These are phyloP conservation scores for Eryngium alpinum DNA, from an alignment of 140 eudicot species.

Conservation along the genomic window DNA sequence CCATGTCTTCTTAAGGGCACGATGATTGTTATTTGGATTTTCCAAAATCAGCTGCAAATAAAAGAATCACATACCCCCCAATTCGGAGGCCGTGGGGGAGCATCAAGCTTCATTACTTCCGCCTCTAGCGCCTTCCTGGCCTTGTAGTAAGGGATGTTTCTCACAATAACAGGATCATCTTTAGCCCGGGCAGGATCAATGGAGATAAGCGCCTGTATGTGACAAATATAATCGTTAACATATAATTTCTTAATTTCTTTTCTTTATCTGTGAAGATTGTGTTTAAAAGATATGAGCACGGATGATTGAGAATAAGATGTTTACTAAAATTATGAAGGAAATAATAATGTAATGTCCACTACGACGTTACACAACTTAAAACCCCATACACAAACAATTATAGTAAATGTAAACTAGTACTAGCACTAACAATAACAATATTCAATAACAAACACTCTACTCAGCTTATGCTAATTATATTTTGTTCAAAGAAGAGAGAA, in stretches of 20 bases:
- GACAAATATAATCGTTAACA: constrained; percentile 13
- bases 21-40: constrained; percentile 8
- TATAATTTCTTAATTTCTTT: constrained; percentile 3
- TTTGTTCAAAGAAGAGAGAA: constrained; percentile 7
- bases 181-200: constrained; percentile 88
- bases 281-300: neutral
- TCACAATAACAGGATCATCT: constrained; percentile 76
- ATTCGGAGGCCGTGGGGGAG: constrained; percentile 91
- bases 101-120: constrained; percentile 85
- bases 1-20: neutral
- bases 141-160: constrained; percentile 67
- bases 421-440: neutral
- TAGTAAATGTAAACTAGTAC: neutral
- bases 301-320: neutral
- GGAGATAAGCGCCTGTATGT: constrained; percentile 63
- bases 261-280: neutral
- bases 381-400: neutral
- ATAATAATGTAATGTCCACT: no score
- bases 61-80: constrained; percentile 74
- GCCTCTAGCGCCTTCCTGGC: constrained; percentile 64
- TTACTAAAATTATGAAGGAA: neutral
- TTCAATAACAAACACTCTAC: neutral
- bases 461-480: constrained; percentile 1
- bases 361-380: neutral
- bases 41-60: constrained; percentile 11